Conservation (phyloP, 805 yeast species). For the Candida schatavii region DNA sequence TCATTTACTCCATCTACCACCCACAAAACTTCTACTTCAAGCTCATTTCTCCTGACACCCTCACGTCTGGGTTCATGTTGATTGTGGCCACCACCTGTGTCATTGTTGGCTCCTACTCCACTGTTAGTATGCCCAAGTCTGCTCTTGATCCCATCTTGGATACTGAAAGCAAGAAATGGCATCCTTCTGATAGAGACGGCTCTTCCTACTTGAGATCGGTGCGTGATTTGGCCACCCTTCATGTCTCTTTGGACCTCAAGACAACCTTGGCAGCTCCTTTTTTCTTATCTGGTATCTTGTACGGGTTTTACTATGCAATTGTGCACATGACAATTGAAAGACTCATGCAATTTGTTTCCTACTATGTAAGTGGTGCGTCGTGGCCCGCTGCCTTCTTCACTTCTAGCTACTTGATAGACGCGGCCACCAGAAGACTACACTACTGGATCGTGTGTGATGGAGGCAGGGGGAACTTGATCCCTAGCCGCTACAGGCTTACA, state of each 20-base stretch:
- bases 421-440: conserved; percentile 22
- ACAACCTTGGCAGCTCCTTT: conserved; percentile 45
- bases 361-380: conserved; percentile 33
- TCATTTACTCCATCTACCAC: conserved; percentile 1
- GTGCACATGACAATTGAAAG: conserved; percentile 27
- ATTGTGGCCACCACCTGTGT: conserved; percentile 25
- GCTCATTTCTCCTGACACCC: conserved; percentile 3
- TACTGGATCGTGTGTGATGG: conserved; percentile 15
- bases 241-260: conserved; percentile 8
- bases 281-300: conserved; percentile 36
- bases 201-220: conserved; percentile 9
- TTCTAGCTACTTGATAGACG: conserved; percentile 21
- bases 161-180: conserved; percentile 12
- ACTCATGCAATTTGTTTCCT: conserved; percentile 30
- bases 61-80: conserved; percentile 10
- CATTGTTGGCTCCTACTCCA: conserved; percentile 16
- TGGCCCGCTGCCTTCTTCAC: conserved; percentile 30
- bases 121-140: conserved; percentile 21
- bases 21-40: background rate
- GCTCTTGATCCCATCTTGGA: conserved; percentile 23
- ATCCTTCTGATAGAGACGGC: conserved; percentile 24
- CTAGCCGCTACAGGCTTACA: conserved; percentile 40
- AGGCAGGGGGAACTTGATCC: conserved; percentile 19
- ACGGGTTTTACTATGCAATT: conserved; percentile 35
- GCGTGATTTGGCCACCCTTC: conserved; percentile 6